phyloP scores from a whole-genome alignment of 2,329 filamentous ascomycete genomes.

The Aaosphaeria arxii region DNA sequence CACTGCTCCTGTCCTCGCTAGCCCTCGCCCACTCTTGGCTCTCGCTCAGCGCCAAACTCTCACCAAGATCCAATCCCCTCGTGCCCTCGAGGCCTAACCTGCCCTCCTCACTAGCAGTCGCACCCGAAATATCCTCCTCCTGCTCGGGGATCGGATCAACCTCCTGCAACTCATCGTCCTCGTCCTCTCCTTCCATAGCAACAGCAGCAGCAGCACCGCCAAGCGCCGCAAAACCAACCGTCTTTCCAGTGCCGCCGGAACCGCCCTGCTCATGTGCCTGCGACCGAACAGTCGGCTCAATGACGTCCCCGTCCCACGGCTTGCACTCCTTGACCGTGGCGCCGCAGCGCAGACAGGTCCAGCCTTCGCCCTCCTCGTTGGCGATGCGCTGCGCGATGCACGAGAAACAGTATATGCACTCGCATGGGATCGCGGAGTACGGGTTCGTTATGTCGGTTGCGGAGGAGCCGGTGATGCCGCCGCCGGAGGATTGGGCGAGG shows the following conservation, averaged over 20 bases:
- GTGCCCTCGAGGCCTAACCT: slow-evolving; percentile 14
- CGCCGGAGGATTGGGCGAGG: slow-evolving; percentile 57
- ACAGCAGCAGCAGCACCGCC: slow-evolving; percentile 11
- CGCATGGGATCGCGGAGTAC: slow-evolving; percentile 85
- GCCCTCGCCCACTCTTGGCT: slow-evolving; percentile 36
- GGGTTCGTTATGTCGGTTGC: slow-evolving; percentile 95
- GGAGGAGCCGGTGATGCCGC: slow-evolving; percentile 80
- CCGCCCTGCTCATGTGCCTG: not conserved
- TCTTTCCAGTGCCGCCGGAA: slow-evolving; percentile 12
- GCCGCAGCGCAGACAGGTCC: slow-evolving; percentile 86
- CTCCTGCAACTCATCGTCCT: slow-evolving; percentile 11
- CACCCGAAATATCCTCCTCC: slow-evolving; percentile 12
- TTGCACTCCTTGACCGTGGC: slow-evolving; percentile 79
- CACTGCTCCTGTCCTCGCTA: slow-evolving; percentile 17
- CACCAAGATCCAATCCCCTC: slow-evolving; percentile 24
- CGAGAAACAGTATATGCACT: slow-evolving; percentile 93
- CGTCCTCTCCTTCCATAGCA: slow-evolving; percentile 5
- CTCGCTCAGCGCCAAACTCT: slow-evolving; percentile 26
- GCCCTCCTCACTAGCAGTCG: slow-evolving; percentile 5
- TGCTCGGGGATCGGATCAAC: slow-evolving; percentile 32
- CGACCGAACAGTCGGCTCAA: slow-evolving; percentile 50
- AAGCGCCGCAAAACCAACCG: slow-evolving; percentile 23
- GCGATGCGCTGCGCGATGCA: slow-evolving; percentile 89
- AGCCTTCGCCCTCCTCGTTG: slow-evolving; percentile 89
- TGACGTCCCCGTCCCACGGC: slow-evolving; percentile 87